These are phyloP conservation scores for Populus hybrid DNA, from an alignment of 441 rosid species.

Conservation along the genomic window DNA sequence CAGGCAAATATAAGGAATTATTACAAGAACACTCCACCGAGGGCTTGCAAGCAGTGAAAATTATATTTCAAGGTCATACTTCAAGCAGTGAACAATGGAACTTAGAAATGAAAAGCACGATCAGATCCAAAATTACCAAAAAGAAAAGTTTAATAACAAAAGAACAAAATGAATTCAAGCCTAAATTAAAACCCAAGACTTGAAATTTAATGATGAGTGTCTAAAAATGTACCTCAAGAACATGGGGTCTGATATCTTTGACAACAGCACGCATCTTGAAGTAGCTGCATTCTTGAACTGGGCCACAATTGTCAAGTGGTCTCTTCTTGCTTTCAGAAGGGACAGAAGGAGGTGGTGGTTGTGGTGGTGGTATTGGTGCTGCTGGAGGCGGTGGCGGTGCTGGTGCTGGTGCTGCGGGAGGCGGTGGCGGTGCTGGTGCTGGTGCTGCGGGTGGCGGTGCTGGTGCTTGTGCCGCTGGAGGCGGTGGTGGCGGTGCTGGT, in stretches of 20 bases:
- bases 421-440: not conserved
- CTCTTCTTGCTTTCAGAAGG: slow-evolving; percentile 45
- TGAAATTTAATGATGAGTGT: not conserved
- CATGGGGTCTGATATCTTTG: slow-evolving; percentile 71
- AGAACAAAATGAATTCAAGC: not conserved
- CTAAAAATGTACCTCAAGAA: slow-evolving; percentile 52
- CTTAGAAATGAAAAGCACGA: not conserved
- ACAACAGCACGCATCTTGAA: slow-evolving; percentile 70
- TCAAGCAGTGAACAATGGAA: not conserved
- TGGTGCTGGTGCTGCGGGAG: slow-evolving; percentile 2
- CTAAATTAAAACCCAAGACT: not conserved
- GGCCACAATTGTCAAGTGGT: slow-evolving; percentile 36
- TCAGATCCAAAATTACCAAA: not conserved
- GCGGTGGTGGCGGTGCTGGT: not conserved
- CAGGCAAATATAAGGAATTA: not conserved
- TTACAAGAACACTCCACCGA: not conserved
- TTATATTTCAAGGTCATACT: not conserved
- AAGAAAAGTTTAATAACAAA: not conserved
- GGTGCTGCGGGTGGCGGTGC: slow-evolving; percentile 12
- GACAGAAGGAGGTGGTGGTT: slow-evolving; percentile 17
- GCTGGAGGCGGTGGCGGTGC: not conserved
- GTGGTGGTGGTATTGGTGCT: slow-evolving; percentile 16
- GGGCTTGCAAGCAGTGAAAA: not conserved
- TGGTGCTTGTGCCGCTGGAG: slow-evolving; percentile 10
- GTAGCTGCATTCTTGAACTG: slow-evolving; percentile 45